Evolutionary conservation across 495 filamentous ascomycete species (phyloP), one percentile per base, ranked within the genome.

Genomic region (Hypoxylon cercidicola): DNA sequence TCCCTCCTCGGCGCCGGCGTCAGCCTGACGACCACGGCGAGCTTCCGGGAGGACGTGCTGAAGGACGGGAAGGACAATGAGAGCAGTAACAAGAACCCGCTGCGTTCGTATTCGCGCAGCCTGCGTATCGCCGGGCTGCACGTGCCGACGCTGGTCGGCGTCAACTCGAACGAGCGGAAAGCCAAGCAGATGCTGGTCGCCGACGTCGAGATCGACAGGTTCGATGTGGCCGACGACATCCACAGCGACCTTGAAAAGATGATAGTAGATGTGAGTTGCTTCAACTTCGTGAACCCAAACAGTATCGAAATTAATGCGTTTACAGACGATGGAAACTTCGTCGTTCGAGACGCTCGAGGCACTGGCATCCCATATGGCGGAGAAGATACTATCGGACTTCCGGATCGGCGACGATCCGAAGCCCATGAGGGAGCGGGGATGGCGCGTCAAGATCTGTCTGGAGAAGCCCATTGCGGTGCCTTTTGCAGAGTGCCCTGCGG

Each of bases 301-400:
- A 18, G 13, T 16, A 11, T 30, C 1, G 10, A 64, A 28, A 54
- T 62, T 75, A 66, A 72, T 28, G 23, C 40, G 9, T 39, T 23
- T 18, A 20, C 52, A 88, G 85, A 70, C 78, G 2, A 78, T 88
- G 46, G 82, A 85, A 49, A 67, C 78, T 3, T 87, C 86, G 0
- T 81, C 80, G 0, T 89, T 87, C 63, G 81, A 87, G 72, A 90
- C 88, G 0, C 81, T 90, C 10, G 88, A 90, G 70, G 78, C 86
- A 0, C 75, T 90, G 3, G 82, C 81, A 0, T 73, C 78, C 0
- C 75, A 77, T 34, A 66, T 87, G 3, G 79, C 78, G 13, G 62
- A 78, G 1, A 55, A 58, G 19, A 75, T 87, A 16, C 62, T 79
- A 3, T 61, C 64, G n/a, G 60, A 67, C 16, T 70, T 72, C 46